Base-by-base conservation (phyloP, 768 basidiomycete genomes). In the Tulasnella sp. region DNA sequence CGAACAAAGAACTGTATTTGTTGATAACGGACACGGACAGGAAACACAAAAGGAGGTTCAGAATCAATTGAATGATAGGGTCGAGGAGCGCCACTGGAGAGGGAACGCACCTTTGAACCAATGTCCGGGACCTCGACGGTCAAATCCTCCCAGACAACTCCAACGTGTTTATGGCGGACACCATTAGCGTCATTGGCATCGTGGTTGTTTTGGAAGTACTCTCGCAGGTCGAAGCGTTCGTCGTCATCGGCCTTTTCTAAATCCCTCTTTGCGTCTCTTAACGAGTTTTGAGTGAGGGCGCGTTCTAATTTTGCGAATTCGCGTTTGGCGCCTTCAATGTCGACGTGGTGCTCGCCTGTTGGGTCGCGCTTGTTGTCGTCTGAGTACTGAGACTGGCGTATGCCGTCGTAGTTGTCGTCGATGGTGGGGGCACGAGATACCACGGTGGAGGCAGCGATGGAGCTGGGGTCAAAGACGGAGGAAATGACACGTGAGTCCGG, bases 161-260 rank as follows among this genome's bases (percentile, higher is more conserved):
- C 92, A 10, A 94, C 92, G 80, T 92, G 91, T 88, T 94, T 94
- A 82, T 91, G 90, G 80, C 88, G 89, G 72, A 93, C 91, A 21
- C 92, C 92, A 2, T 91, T 91, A 27, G 85, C 83, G 77, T 92
- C 89, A 75, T 90, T 88, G 1, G 90, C 90, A 82, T 92, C 91
- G 83, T 92, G 92, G 19, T 89, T 91, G 10, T 89, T 89, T 3
- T 89, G 86, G 40, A 94, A 87, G 82, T 92, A 93, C 80, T 92
- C 92, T 21, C 88, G 88, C 27, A 94, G 89, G 83, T 93, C 89
- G 81, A 93, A 93, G 0, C 86, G 84, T 16, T 83, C 81, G 8
- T 83, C 81, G 9, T 85, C 84, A 4, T 84, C 84, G 40, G 88
- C 90, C 79, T 88, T 86, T 78, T 87, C 88, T 44, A 86, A 76